Percentiles rank a stretch among this genome's conserved stretches.
Evolutionary conservation across 306 rosid species (phyloP).

Genomic region (Pueraria montana): DNA sequence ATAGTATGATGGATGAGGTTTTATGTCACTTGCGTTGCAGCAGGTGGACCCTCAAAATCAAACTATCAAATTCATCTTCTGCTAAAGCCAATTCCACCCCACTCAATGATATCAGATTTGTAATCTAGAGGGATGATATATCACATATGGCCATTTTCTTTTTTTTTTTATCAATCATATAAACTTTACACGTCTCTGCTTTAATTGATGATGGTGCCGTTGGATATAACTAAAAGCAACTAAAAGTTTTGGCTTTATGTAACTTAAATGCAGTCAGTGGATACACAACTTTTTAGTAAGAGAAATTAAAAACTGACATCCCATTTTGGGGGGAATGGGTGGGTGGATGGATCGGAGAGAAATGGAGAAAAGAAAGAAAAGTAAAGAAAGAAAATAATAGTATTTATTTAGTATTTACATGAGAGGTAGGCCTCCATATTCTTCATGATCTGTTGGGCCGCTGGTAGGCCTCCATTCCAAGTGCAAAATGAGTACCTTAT

Average conservation of each 20-base stretch:
- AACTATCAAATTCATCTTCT: background rate
- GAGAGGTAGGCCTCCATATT: too few species aligned
- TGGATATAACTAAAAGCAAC: slow-evolving; percentile 40
- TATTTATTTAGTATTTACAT: too few species aligned
- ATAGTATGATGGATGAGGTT: background rate
- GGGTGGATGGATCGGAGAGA: too few species aligned
- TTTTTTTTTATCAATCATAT: background rate
- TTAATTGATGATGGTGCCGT: slow-evolving; percentile 14
- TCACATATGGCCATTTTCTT: background rate
- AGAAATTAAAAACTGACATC: too few species aligned
- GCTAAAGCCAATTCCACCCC: slow-evolving; percentile 23
- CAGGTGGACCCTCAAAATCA: slow-evolving; percentile 45
- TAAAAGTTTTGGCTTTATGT: slow-evolving; percentile 23
- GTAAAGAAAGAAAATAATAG: too few species aligned
- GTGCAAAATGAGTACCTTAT: too few species aligned
- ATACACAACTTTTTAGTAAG: background rate
- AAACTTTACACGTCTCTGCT: slow-evolving; percentile 42
- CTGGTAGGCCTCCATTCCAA: too few species aligned
- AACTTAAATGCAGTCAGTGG: background rate
- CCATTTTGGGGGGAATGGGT: too few species aligned
- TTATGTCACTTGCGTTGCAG: slow-evolving; percentile 31
- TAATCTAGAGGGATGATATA: background rate
- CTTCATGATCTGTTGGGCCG: too few species aligned
- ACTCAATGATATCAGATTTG: background rate
- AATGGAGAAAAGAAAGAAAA: too few species aligned